phyloP scores from a whole-genome alignment of 805 yeast genomes.

The Grigorovia humatica region DNA sequence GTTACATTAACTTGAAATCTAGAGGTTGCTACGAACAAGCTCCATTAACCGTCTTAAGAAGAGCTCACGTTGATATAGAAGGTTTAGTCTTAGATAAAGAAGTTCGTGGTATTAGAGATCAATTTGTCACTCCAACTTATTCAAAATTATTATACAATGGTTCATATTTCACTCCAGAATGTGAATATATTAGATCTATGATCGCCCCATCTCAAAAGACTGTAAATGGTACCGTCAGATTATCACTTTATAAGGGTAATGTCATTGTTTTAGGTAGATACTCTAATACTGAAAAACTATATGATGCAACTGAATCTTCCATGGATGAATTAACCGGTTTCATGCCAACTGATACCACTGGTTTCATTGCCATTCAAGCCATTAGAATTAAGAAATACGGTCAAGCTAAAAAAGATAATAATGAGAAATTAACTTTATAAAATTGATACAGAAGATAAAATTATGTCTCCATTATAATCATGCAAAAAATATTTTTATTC shows the following conservation, averaged over 20 bases:
- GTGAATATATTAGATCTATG: conserved; percentile 90
- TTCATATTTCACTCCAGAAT: conserved; percentile 96
- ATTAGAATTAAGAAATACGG: conserved; percentile 98
- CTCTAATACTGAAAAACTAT: conserved; percentile 89
- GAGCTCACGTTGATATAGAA: conserved; percentile 91
- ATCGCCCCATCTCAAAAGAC: conserved; percentile 89
- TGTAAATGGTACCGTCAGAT: conserved; percentile 94
- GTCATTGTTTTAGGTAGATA: conserved; percentile 83
- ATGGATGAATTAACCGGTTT: conserved; percentile 99
- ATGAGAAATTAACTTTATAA: conserved; percentile 35
- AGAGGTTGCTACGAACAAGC: conserved; percentile 99
- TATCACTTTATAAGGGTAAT: conserved; percentile 86
- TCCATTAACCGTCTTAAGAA: conserved; percentile 88
- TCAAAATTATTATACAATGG: conserved; percentile 91
- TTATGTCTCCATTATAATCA: background rate
- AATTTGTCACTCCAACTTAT: conserved; percentile 87
- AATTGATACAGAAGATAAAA: background rate
- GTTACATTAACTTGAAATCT: conserved; percentile 97
- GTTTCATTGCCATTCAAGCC: conserved; percentile 96
- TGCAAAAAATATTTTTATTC: background rate
- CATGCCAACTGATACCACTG: conserved; percentile 93
- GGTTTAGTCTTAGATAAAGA: conserved; percentile 96
- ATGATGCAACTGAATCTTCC: conserved; percentile 96
- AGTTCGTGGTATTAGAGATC: conserved; percentile 93
- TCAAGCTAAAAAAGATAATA: conserved; percentile 80